Conservation (phyloP, 2,329 filamentous ascomycete species). For the Mycosphaerella sp. region DNA sequence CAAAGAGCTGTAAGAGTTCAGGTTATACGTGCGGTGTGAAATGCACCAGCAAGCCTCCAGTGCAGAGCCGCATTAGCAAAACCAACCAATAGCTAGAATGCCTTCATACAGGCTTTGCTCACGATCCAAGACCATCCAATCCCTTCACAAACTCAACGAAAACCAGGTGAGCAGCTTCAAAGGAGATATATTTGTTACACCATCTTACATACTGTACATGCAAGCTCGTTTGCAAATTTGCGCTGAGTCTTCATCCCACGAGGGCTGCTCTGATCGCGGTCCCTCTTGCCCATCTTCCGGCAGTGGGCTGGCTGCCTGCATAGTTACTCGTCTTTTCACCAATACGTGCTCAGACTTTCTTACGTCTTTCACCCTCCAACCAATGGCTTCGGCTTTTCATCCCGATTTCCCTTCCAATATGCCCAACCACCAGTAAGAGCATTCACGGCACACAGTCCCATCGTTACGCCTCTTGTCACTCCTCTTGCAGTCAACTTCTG, state of each 20-base stretch:
- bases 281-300: neutral
- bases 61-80: too few species aligned
- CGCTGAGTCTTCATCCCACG: neutral
- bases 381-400: slow-evolving; percentile 13
- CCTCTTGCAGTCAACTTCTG: slow-evolving; percentile 48
- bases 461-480: slow-evolving; percentile 47
- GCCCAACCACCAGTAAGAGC: slow-evolving; percentile 47
- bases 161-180: too few species aligned
- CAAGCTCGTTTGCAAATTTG: neutral
- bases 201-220: neutral
- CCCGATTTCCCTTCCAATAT: slow-evolving; percentile 34
- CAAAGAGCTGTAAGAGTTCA: too few species aligned
- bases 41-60: too few species aligned
- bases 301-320: neutral
- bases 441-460: slow-evolving; percentile 48
- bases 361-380: slow-evolving; percentile 1
- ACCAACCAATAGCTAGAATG: too few species aligned
- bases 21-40: too few species aligned
- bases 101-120: too few species aligned
- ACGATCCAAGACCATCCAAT: too few species aligned
- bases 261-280: neutral
- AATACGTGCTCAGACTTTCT: too few species aligned
- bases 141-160: too few species aligned
- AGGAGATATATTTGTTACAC: too few species aligned
- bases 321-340: neutral